Percentiles rank a stretch among this genome's conserved stretches.
Evolutionary conservation across 2,329 filamentous ascomycete species (phyloP).

Genomic region (Acephala macrosclerotiorum): DNA sequence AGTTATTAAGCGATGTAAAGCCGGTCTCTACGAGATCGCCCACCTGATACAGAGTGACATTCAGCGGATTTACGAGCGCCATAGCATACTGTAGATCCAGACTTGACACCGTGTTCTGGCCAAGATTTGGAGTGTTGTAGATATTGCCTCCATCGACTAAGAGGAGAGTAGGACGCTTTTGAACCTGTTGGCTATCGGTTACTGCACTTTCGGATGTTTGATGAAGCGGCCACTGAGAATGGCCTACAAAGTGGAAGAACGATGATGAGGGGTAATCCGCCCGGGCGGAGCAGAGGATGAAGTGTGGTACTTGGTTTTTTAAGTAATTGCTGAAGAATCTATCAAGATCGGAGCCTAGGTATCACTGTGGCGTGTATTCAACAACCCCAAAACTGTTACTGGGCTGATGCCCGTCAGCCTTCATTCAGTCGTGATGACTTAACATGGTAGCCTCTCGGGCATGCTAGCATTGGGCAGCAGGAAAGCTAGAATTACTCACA

Average conservation of each 20-base stretch:
- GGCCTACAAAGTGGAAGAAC: too few species aligned
- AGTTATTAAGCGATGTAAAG: constrained; percentile 17
- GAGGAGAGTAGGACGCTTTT: neutral
- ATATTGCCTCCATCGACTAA: constrained; percentile 7
- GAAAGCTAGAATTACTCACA: neutral
- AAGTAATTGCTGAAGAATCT: constrained; percentile 10
- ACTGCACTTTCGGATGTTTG: too few species aligned
- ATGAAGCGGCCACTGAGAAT: too few species aligned
- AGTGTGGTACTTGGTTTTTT: constrained; percentile 1
- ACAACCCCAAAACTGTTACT: constrained; percentile 15
- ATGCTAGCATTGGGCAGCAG: neutral
- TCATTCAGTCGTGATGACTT: too few species aligned
- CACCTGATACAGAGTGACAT: constrained; percentile 20
- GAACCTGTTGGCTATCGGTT: neutral
- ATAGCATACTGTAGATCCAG: constrained; percentile 21
- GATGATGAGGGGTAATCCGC: too few species aligned
- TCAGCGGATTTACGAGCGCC: constrained; percentile 16
- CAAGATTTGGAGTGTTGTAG: neutral
- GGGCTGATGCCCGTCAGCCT: neutral
- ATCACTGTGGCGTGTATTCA: constrained; percentile 15
- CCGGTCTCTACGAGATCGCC: constrained; percentile 15
- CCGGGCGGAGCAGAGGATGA: neutral
- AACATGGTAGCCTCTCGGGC: too few species aligned
- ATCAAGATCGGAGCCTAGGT: constrained; percentile 4
- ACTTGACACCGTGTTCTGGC: constrained; percentile 11